Evolutionary conservation across 768 basidiomycete species (phyloP).

Genomic region (Pulveroboletus sp.): DNA sequence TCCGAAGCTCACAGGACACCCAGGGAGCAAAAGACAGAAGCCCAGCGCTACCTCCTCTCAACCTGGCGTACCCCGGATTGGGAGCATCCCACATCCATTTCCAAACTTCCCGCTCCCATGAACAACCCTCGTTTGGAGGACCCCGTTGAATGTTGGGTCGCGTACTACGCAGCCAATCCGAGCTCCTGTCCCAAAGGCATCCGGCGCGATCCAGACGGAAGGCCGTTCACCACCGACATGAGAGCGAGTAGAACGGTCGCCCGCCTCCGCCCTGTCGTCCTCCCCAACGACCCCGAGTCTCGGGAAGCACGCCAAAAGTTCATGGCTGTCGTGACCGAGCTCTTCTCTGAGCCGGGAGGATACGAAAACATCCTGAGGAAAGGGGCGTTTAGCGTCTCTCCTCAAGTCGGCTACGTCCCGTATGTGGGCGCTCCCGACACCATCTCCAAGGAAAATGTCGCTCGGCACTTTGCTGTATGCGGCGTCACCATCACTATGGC

Average conservation of each 20-base stretch:
- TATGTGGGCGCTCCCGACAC: constrained; percentile 29
- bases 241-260: constrained; percentile 46
- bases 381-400: constrained; percentile 34
- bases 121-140: constrained; percentile 47
- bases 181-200: constrained; percentile 48
- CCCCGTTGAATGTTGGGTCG: constrained; percentile 43
- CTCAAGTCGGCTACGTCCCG: constrained; percentile 28
- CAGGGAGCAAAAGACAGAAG: constrained; percentile 41
- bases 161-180: constrained; percentile 41
- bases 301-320: constrained; percentile 37
- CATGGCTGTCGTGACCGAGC: constrained; percentile 36
- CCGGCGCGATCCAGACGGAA: constrained; percentile 36
- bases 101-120: constrained; percentile 22
- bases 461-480: constrained; percentile 40
- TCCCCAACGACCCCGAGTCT: constrained; percentile 31
- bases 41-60: constrained; percentile 39
- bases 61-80: constrained; percentile 45
- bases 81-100: constrained; percentile 20
- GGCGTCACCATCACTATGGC: constrained; percentile 37
- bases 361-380: constrained; percentile 38
- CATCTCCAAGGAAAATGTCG: constrained; percentile 34
- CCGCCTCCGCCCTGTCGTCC: constrained; percentile 41
- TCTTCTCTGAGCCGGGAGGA: constrained; percentile 40
- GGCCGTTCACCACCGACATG: constrained; percentile 40
- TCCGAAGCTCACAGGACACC: constrained; percentile 43